Percentiles rank a stretch among this genome's conserved stretches.
These are phyloP conservation scores for Stereum hirsutum DNA, from an alignment of 1,284 basidiomycete species.

Conservation along the genomic window DNA sequence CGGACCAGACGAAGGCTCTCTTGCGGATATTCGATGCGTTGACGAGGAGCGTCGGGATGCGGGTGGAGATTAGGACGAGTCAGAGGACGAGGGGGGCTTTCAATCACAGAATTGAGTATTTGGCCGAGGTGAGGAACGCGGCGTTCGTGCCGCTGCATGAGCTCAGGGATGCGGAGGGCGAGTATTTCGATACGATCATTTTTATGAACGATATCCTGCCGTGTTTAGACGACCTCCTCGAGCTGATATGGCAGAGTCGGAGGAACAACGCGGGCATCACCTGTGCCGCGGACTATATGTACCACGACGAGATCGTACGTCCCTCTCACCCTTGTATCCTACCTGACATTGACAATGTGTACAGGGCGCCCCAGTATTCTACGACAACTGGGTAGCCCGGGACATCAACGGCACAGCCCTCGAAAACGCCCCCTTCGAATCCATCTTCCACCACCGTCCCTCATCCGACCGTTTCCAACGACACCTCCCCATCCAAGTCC, in stretches of 20 bases:
- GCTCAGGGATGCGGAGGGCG: slow-evolving; percentile 79
- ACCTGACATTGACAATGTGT: not conserved
- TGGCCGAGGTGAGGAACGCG: slow-evolving; percentile 92
- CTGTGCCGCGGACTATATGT: slow-evolving; percentile 96
- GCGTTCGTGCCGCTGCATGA: slow-evolving; percentile 92
- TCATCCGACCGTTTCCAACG: slow-evolving; percentile 77
- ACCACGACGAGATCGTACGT: slow-evolving; percentile 83
- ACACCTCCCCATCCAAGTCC: slow-evolving; percentile 89
- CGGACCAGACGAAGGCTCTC: slow-evolving; percentile 93
- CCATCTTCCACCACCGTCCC: slow-evolving; percentile 77
- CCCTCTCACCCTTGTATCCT: not conserved
- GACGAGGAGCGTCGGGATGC: slow-evolving; percentile 79
- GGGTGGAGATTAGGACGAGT: slow-evolving; percentile 85
- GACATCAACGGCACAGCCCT: slow-evolving; percentile 96
- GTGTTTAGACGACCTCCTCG: slow-evolving; percentile 90
- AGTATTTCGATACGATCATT: slow-evolving; percentile 89
- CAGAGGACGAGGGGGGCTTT: slow-evolving; percentile 90
- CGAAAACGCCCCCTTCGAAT: slow-evolving; percentile 93
- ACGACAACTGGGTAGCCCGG: slow-evolving; percentile 96
- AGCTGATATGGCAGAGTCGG: slow-evolving; percentile 91
- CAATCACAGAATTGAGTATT: slow-evolving; percentile 96
- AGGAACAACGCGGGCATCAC: slow-evolving; percentile 93
- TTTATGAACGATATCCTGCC: slow-evolving; percentile 99
- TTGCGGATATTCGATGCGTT: slow-evolving; percentile 89
- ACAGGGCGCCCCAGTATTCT: slow-evolving; percentile 81